Base-by-base conservation (phyloP, 2,329 filamentous ascomycete genomes). In the Aspergillus neoniger region DNA sequence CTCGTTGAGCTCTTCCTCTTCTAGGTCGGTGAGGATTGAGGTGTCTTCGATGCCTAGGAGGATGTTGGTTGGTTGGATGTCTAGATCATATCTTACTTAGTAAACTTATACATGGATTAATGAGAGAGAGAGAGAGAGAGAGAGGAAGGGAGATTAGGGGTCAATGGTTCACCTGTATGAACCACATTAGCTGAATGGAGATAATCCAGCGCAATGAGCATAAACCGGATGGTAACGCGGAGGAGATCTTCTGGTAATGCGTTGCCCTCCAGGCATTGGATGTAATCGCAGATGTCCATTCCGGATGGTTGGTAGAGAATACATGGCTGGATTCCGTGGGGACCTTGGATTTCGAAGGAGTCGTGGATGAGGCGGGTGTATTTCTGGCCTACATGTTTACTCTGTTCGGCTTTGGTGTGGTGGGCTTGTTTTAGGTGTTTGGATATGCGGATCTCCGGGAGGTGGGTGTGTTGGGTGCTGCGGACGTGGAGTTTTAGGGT, bases 181-280 rank as follows among this genome's bases (percentile, higher is more conserved):
- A 70, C 63, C 10, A 69, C 91, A 70, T 94, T 91, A 74, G 92
- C 93, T 70, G 87, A 80, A 79, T 96, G 93, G 28, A 97, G 86
- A 73, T 96, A 96, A 79, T 94, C 85, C 66, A 97, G 91, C 28
- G 92, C 92, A 67, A 88, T 87, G 19, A 96, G 85, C 30, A 96
- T 88, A 77, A 96, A 91, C 73, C 89, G 89, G 74, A 96, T 95
- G 30, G 55, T 63, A 39, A 62, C 64, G 43, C 71, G 69, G 38
- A 74, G 57, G 5, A 72, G 57, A 5, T 55, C 58, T 47, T 68
- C 68, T 1, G 61, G 58, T 8, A 74, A 62, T 28, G 51, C 59
- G 47, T 68, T 65, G 14, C 62, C 65, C 17, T 67, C 65, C 14
- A 70, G 63, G 23, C 55, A 55, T 25, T 66, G 62, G 5, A 68